Evolutionary conservation across 164 flowering plant species (phyloP).

Genomic region (Platanus orientalis): DNA sequence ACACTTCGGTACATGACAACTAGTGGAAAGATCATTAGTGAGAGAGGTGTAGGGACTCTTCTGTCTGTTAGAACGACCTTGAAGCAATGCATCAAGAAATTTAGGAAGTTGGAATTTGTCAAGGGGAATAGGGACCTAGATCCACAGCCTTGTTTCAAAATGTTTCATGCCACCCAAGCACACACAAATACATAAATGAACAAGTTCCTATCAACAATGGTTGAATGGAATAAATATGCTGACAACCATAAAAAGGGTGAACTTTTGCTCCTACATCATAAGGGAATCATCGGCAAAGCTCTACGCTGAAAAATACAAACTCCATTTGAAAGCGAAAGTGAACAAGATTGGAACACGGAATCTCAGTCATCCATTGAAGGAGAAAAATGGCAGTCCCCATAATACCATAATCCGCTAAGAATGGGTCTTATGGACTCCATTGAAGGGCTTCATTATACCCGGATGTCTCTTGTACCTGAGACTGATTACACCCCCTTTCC

Average conservation of each 20-base stretch:
- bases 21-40: constrained; percentile 96
- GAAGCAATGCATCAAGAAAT: constrained; percentile 91
- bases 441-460: constrained; percentile 84
- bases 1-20: constrained; percentile 91
- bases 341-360: constrained; percentile 77
- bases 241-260: constrained; percentile 91
- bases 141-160: constrained; percentile 98
- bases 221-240: constrained; percentile 88
- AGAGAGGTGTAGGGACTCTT: constrained; percentile 92
- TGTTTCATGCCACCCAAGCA: constrained; percentile 92
- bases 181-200: constrained; percentile 97
- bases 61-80: constrained; percentile 90
- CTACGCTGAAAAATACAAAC: constrained; percentile 97
- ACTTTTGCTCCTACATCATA: no score
- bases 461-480: no score
- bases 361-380: constrained; percentile 86
- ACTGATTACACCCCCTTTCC: no score
- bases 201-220: constrained; percentile 79
- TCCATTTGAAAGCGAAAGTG: constrained; percentile 90
- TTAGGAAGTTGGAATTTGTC: constrained; percentile 64
- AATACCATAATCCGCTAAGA: constrained; percentile 85
- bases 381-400: constrained; percentile 90
- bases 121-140: constrained; percentile 97
- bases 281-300: no score
- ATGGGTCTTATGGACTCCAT: constrained; percentile 88